phyloP scores from a whole-genome alignment of 768 basidiomycete species.

The Boletales sp. region DNA sequence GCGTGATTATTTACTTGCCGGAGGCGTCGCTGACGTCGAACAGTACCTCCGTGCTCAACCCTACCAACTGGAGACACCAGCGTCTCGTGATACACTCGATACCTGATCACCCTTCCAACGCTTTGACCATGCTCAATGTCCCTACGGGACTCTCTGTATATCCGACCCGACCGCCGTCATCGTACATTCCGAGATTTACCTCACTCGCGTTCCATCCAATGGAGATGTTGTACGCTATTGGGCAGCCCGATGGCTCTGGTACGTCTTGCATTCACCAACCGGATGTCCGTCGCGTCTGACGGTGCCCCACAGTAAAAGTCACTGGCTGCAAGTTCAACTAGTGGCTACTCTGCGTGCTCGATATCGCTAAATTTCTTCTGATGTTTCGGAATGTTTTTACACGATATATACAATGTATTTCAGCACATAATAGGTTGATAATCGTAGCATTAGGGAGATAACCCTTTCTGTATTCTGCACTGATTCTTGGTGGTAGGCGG shows the following conservation, averaged over 20 bases:
- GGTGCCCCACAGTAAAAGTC: constrained; percentile 43
- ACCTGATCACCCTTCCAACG: constrained; percentile 25
- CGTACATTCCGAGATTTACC: constrained; percentile 58
- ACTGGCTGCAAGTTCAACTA: constrained; percentile 52
- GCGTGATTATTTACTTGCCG: constrained; percentile 28
- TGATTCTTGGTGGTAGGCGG: neutral
- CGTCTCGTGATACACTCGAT: constrained; percentile 60
- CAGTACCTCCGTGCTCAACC: constrained; percentile 60
- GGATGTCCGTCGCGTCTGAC: constrained; percentile 4
- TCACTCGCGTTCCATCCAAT: constrained; percentile 79
- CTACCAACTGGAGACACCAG: constrained; percentile 64
- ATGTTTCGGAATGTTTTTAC: constrained; percentile 7
- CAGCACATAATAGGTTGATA: constrained; percentile 4
- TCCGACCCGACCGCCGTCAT: constrained; percentile 55
- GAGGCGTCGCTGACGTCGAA: constrained; percentile 2
- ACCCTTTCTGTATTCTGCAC: neutral
- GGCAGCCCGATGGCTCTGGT: constrained; percentile 68
- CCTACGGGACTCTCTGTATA: constrained; percentile 53
- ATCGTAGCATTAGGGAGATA: too few relatives aligned
- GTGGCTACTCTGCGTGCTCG: neutral
- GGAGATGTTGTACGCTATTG: constrained; percentile 80
- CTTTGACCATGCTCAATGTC: constrained; percentile 43
- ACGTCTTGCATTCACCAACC: constrained; percentile 12
- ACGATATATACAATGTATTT: constrained; percentile 20
- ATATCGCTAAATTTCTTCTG: neutral